Base-by-base conservation (phyloP, 2,329 filamentous ascomycete species). In the Penicillium sp. region DNA sequence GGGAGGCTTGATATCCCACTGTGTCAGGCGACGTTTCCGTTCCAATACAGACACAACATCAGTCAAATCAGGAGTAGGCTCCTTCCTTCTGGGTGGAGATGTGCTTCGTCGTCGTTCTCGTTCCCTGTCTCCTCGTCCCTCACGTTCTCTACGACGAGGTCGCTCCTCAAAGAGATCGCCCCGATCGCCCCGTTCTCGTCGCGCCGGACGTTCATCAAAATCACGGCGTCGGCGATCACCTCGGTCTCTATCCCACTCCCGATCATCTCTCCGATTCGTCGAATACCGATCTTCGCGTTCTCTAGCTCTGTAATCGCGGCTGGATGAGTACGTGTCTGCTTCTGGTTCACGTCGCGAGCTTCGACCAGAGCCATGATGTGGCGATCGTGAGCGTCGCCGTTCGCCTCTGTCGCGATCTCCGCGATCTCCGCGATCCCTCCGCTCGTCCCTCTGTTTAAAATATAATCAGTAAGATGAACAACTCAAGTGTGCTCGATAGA, bases 1-100 rank as follows among this genome's bases (percentile, higher is more conserved):
- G 16, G 91, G 90, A 5, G 94, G 94, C 77, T 99, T 99, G 74
- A 99, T 97, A 72, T 99, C 95, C 94, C 94, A 99, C 74, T 99
- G 95, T 35, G 92, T 97, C 80, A 99, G 79, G 59, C 94, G 88
- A 65, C 95, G 88, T 80, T 92, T 94, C 66, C 93, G 87, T 68
- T 93, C 87, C 61, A 91, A 79, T 58, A 99, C 81, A 3, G 91
- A 84, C n/a, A 88, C 80, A 59, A 95, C 79, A 67, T 95, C 86
- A 59, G 92, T 95, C 69, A 99, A 79, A 72, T 99, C 95, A 35
- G 94, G 95, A 0, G 94, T 99, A 7, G 94, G 91, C 74, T 99
- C 94, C 72, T 90, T 88, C 78, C 93, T 94, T 79, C 95, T 95
- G 26, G 90, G 89, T 38, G 91, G 90, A 46, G 87, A 89, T 18